These are phyloP conservation scores for Cryptococcus floricola DNA, from an alignment of 1,284 basidiomycete species.

Conservation along the genomic window DNA sequence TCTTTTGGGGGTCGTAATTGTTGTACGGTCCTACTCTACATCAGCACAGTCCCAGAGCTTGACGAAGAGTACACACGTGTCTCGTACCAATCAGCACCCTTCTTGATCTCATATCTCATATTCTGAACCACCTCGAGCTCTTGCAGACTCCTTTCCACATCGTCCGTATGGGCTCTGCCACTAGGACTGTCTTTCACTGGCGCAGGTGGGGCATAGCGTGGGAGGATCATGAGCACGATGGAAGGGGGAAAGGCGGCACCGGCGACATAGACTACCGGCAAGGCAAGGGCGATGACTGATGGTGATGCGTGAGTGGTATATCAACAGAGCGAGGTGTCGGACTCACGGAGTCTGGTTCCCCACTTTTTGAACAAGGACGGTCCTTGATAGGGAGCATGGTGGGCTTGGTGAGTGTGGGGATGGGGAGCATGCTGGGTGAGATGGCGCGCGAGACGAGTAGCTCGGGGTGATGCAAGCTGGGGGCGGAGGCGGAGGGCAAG, in stretches of 20 bases:
- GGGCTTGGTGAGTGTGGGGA: not conserved
- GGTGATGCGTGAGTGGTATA: not conserved
- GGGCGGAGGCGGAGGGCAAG: not conserved
- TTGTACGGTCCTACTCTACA: slow-evolving; percentile 63
- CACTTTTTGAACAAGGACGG: slow-evolving; percentile 24
- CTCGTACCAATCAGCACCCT: slow-evolving; percentile 42
- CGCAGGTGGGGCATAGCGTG: slow-evolving; percentile 67
- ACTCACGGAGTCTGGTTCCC: slow-evolving; percentile 23
- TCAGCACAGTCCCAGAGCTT: not conserved
- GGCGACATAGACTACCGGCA: slow-evolving; percentile 43
- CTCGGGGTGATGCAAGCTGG: not conserved
- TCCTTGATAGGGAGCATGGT: not conserved
- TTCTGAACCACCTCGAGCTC: slow-evolving; percentile 60
- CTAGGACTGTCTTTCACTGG: slow-evolving; percentile 60
- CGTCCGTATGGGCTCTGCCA: slow-evolving; percentile 58
- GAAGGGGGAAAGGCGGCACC: slow-evolving; percentile 65
- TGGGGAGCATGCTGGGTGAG: not conserved
- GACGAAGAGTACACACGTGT: slow-evolving; percentile 30
- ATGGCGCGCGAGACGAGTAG: not conserved
- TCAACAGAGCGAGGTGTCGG: not conserved
- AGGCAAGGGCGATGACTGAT: slow-evolving; percentile 35
- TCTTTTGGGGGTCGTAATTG: slow-evolving; percentile 61
- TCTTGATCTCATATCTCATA: slow-evolving; percentile 43
- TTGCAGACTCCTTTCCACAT: slow-evolving; percentile 67
- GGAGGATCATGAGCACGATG: slow-evolving; percentile 62